Percentiles rank a stretch among this genome's conserved stretches.
Conservation (phyloP, 1,284 basidiomycete genomes). For the Pterulicium gracile region DNA sequence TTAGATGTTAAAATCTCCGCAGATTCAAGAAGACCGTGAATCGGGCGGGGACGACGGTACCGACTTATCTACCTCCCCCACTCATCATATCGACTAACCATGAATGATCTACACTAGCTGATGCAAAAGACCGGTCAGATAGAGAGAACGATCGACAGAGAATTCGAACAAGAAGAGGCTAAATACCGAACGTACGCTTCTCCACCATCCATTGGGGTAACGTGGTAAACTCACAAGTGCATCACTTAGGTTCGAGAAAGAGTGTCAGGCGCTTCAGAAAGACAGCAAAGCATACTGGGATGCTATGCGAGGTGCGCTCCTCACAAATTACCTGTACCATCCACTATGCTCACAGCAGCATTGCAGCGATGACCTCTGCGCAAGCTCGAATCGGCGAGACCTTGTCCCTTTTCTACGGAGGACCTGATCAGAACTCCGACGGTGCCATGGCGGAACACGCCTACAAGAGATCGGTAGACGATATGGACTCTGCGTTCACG, state of each 20-base stretch:
- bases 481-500: conserved; percentile 79
- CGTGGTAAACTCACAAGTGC: conserved; percentile 7
- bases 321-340: not conserved
- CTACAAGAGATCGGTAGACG: conserved; percentile 92
- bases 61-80: conserved; percentile 13
- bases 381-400: conserved; percentile 95
- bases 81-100: conserved; percentile 8
- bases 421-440: conserved; percentile 75
- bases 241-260: conserved; percentile 78
- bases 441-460: conserved; percentile 96
- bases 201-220: not conserved
- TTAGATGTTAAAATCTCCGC: not conserved
- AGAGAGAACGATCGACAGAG: conserved; percentile 88
- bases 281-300: conserved; percentile 94
- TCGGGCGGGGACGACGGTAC: conserved; percentile 81
- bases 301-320: conserved; percentile 71
- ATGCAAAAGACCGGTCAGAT: conserved; percentile 97
- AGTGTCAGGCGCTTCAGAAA: conserved; percentile 85
- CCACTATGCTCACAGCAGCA: not conserved
- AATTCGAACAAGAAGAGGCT: conserved; percentile 88
- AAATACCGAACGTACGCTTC: conserved; percentile 77
- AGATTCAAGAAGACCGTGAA: conserved; percentile 95
- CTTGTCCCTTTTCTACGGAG: conserved; percentile 87
- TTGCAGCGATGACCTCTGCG: conserved; percentile 78
- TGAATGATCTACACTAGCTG: conserved; percentile 32